Percentiles rank a stretch among this genome's conserved stretches.
Evolutionary conservation across 1,284 basidiomycete species (phyloP).

Genomic region (Melampsora americana): DNA sequence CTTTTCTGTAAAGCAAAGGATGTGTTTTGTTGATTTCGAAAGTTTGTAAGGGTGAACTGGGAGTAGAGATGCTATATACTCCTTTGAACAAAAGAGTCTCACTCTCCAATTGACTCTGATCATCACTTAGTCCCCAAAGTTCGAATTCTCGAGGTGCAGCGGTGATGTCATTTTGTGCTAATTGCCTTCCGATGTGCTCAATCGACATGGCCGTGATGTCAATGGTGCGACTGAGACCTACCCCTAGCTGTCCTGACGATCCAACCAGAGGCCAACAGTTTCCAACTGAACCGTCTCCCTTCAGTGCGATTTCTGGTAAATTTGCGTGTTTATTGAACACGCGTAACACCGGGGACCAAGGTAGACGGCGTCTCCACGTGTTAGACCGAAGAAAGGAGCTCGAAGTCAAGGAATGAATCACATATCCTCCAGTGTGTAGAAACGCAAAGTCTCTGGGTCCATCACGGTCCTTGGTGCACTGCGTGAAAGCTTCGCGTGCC

Average conservation of each 20-base stretch:
- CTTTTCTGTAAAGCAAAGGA: no score
- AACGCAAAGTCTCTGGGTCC: constrained; percentile 79
- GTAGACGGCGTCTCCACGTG: constrained; percentile 47
- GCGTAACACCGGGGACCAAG: constrained; percentile 52
- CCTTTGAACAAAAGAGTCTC: no score
- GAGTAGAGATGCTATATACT: no score
- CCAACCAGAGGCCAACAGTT: constrained; percentile 91
- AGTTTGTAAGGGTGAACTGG: no score
- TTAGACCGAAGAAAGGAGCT: constrained; percentile 67
- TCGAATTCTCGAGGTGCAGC: constrained; percentile 82
- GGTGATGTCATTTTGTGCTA: constrained; percentile 63
- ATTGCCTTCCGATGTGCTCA: constrained; percentile 76
- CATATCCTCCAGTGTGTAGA: constrained; percentile 71
- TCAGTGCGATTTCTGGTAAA: constrained; percentile 72
- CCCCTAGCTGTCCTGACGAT: constrained; percentile 71
- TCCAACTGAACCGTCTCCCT: constrained; percentile 74
- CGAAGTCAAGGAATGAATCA: constrained; percentile 77
- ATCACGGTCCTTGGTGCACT: constrained; percentile 70
- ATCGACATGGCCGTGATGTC: constrained; percentile 74
- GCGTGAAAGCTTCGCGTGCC: constrained; percentile 58
- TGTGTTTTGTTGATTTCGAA: no score
- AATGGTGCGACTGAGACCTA: constrained; percentile 70
- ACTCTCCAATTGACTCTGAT: constrained; percentile 62
- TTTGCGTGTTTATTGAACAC: constrained; percentile 62
- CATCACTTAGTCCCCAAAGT: constrained; percentile 81